phyloP scores from a whole-genome alignment of 345 rosid genomes.

The Psidium friedrichsthalianum region DNA sequence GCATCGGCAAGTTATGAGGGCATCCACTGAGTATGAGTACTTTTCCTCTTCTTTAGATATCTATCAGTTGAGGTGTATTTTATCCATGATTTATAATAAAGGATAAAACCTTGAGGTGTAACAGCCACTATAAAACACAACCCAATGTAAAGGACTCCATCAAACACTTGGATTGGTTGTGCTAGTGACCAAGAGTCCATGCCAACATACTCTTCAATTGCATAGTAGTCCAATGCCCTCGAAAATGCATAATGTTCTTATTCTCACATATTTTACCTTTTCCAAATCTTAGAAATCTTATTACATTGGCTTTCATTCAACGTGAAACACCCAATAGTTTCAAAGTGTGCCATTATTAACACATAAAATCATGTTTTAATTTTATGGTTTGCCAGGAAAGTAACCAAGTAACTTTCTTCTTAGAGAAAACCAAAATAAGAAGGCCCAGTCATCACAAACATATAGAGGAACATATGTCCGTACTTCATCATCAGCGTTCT shows the following conservation, averaged over 20 bases:
- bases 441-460: not conserved
- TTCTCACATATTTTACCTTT: not conserved
- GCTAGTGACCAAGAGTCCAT: not conserved
- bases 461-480: not conserved
- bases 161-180: not conserved
- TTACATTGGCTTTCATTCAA: not conserved
- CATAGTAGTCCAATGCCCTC: not conserved
- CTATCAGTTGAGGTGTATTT: not conserved
- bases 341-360: not conserved
- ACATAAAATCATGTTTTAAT: not conserved
- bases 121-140: not conserved
- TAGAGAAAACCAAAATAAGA: not conserved
- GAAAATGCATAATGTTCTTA: not conserved
- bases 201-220: not conserved
- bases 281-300: not conserved
- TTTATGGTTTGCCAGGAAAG: not conserved
- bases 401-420: not conserved
- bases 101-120: not conserved
- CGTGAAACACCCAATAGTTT: not conserved
- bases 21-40: not conserved
- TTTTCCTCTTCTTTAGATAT: not conserved
- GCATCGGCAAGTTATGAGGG: not conserved
- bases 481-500: not conserved
- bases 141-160: not conserved
- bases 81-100: not conserved